Base-by-base conservation (phyloP, 2,329 filamentous ascomycete species). In the Esteya vermicola region DNA sequence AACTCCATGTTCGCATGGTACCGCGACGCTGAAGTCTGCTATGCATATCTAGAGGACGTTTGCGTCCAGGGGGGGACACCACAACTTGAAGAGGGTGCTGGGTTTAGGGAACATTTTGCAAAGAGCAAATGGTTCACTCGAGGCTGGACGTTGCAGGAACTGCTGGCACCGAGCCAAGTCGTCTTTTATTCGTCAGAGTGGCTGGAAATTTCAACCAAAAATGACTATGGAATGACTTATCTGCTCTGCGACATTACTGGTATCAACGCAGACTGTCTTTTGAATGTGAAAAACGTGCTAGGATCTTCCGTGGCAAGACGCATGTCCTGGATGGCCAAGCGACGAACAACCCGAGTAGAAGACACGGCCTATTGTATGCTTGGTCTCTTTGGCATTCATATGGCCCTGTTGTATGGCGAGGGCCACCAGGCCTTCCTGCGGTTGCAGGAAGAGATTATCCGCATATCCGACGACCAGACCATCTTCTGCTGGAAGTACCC, bases 11-110 rank as follows among this genome's bases (percentile, higher is more conserved):
- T 47, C 13, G 36, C 31, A 13, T 61, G 57, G 55, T 61, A 61
- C 43, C 46, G 47, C 9, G 45, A 54, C 16, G 52, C 57, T 3
- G 44, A 46, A n/a, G 46, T 52, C 7, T 61, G 58, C 42, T 60
- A 59, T 42, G 57, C 51, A 14, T 60, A 50, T 36, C 47, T 59
- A 10, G 41, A 44, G 3, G 54, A 55, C 40, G 52, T 57, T 4
- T 12, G 23, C 8, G 33, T 39, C 10, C 21, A 26, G 25, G 25
- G 13, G 25, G 25, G 25, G n/a, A n/a, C n/a, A n/a, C n/a, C n/a
- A n/a, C n/a, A n/a, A n/a, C n/a, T n/a, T n/a, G n/a, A n/a, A 26
- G 25, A 26, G 25, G 25, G 25, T 13, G 8, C 25, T 13, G 25
- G 25, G 25, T 13, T 26, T 13, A 7, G 25, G 8, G 8, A 13